Conservation (phyloP, 352 stramenopile species). For the Phytopythium oedochilum region DNA sequence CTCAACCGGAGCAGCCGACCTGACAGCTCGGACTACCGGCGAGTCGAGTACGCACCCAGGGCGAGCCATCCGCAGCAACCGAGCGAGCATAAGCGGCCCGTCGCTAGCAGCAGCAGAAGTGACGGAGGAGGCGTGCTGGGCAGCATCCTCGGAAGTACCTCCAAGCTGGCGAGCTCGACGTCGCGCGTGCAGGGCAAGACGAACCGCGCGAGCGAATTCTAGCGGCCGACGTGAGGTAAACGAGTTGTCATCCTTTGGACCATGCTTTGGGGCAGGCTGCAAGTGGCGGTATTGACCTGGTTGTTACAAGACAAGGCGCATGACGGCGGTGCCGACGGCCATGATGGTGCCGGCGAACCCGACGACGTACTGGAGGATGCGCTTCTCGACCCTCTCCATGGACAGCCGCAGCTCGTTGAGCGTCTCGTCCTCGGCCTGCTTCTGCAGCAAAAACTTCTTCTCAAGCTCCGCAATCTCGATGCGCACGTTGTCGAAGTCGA, state of each 20-base stretch:
- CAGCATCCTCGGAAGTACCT: constrained; percentile 67
- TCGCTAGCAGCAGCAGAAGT: constrained; percentile 1
- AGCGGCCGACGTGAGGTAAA: background rate
- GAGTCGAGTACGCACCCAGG: background rate
- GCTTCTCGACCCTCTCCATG: constrained; percentile 89
- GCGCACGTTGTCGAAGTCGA: constrained; percentile 88
- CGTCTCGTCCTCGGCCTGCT: constrained; percentile 85
- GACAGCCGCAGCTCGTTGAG: constrained; percentile 82
- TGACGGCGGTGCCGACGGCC: constrained; percentile 71
- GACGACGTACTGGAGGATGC: constrained; percentile 85
- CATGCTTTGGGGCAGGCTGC: no score
- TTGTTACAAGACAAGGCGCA: constrained; percentile 64
- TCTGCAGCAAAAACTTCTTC: constrained; percentile 88
- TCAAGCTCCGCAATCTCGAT: constrained; percentile 85
- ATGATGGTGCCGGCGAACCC: constrained; percentile 87
- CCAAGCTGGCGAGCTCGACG: constrained; percentile 56
- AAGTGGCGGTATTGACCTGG: no score
- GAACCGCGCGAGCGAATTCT: constrained; percentile 35
- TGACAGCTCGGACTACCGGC: background rate
- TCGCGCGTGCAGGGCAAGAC: constrained; percentile 55
- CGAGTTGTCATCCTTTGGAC: no score
- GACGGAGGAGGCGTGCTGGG: constrained; percentile 40
- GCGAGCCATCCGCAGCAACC: background rate
- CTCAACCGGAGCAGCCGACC: background rate
- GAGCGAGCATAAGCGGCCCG: background rate